phyloP scores from a whole-genome alignment of 164 flowering plant species.

The Vitis labrusca region DNA sequence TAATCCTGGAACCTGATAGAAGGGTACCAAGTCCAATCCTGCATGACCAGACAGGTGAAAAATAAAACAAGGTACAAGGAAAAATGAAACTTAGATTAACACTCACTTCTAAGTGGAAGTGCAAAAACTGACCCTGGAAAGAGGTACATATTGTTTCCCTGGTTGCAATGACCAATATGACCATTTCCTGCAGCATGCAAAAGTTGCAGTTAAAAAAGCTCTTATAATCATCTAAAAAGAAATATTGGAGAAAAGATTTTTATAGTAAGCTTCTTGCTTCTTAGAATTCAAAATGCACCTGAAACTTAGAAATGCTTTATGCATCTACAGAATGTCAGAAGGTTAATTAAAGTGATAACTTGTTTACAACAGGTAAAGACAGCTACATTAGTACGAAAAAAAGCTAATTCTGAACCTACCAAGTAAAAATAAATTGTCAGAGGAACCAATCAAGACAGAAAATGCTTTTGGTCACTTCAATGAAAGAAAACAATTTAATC shows the following conservation, averaged over 20 bases:
- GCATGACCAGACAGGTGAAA: conserved; percentile 22
- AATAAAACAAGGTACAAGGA: background rate
- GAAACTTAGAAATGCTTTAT: background rate
- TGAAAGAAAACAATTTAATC: too few species aligned
- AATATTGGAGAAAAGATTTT: too few species aligned
- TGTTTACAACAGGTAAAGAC: too few species aligned
- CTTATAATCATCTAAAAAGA: background rate
- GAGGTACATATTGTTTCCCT: conserved; percentile 98
- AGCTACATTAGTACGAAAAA: too few species aligned
- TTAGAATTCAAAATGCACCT: background rate
- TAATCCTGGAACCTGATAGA: conserved; percentile 77
- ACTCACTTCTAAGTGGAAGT: background rate
- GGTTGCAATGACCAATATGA: conserved; percentile 84
- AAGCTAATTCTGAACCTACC: too few species aligned
- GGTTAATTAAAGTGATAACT: too few species aligned
- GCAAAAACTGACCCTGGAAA: conserved; percentile 83
- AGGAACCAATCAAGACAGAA: too few species aligned
- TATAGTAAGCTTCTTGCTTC: background rate
- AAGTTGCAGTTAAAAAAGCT: conserved; percentile 3
- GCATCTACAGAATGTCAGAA: too few species aligned
- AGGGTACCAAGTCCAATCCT: conserved; percentile 98
- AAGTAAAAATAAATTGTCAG: too few species aligned
- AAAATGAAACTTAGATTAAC: background rate
- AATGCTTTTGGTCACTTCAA: too few species aligned
- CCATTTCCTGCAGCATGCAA: conserved; percentile 67